phyloP scores from a whole-genome alignment of 768 basidiomycete species.

The Flagelloscypha sp. region DNA sequence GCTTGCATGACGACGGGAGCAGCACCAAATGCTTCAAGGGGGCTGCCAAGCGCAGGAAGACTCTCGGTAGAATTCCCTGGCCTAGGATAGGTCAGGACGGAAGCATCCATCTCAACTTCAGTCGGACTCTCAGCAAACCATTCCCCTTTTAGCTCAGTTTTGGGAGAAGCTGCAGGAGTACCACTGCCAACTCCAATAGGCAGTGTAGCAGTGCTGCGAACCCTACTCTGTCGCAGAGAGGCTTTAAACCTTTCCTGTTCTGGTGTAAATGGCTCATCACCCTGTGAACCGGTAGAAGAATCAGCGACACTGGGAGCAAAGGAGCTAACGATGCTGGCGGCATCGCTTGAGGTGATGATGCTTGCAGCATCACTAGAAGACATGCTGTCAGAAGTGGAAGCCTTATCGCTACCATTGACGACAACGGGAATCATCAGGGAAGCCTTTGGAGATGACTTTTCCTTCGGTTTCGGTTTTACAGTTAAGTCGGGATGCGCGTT shows the following conservation, averaged over 20 bases:
- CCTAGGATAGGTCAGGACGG: slow-evolving; percentile 67
- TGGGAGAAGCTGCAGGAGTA: slow-evolving; percentile 16
- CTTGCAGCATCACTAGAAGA: too few species aligned
- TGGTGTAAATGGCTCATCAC: too few species aligned
- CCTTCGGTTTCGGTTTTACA: slow-evolving; percentile 38
- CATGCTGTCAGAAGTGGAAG: slow-evolving; percentile 16
- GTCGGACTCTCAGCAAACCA: slow-evolving; percentile 33
- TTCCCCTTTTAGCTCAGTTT: too few species aligned
- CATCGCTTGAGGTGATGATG: too few species aligned
- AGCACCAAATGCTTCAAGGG: too few species aligned
- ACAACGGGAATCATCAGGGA: slow-evolving; percentile 1
- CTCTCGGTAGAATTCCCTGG: slow-evolving; percentile 74
- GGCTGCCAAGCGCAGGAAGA: too few species aligned
- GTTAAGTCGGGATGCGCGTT: slow-evolving; percentile 78
- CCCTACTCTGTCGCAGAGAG: slow-evolving; percentile 11
- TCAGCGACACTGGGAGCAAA: slow-evolving; percentile 12
- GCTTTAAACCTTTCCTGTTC: too few species aligned
- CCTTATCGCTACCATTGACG: slow-evolving; percentile 9
- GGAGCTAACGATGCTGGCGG: too few species aligned
- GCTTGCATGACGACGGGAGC: neutral
- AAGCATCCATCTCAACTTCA: slow-evolving; percentile 56
- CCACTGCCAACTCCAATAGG: slow-evolving; percentile 16
- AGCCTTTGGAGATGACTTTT: slow-evolving; percentile 25
- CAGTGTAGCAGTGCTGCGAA: slow-evolving; percentile 30
- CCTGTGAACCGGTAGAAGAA: too few species aligned